Evolutionary conservation across 148 eudicot genomes (phyloP), one percentile per base, ranked within the genome.

Genomic region (Camellia granthamiana): DNA sequence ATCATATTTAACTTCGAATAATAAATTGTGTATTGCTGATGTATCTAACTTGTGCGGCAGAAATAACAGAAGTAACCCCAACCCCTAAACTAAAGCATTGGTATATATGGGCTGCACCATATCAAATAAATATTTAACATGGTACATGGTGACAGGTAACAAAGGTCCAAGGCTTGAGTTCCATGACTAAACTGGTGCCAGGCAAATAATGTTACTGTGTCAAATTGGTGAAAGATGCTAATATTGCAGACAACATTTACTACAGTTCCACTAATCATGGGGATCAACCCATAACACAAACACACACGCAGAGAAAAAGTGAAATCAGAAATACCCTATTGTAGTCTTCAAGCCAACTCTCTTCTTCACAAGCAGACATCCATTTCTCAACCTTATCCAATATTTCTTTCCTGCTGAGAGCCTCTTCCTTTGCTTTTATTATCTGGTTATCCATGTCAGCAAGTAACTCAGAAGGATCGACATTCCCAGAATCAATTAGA

Each of bases 331-430:
- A 10, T 88, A 97, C 99, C 94, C 98, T 88, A 70, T 88, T 97
- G 77, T 97, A 97, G 84, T 97, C 99, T 84, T 97, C 99, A 78
- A 97, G 99, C 99, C 99, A 97, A 65, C 99, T 97, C 88, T 97
- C 99, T 87, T 97, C 99, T 90, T 97, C 99, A 90, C 99, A 97
- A 59, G 99, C 97, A n/a, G 98, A 92, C 99, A 97, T 97, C 99
- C 99, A 97, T 84, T 88, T 97, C 89, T 97, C 99, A 67, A 97
- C 99, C 88, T 91, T 94, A 86, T 97, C 99, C 85, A 97, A 87
- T 82, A 97, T 97, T 46, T 97, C 97, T 84, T 94, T 97, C 81
- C 99, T 88, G 83, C 99, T 97, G 72, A 85, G 56, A 82, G 95
- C 91, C 94, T 92, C 99, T 83, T 97, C 98, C 88, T 92, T 97